Percentiles rank a stretch among this genome's conserved stretches.
These are phyloP conservation scores for Akanthomyces lecanii DNA, from an alignment of 2,329 filamentous ascomycete genomes.

Conservation along the genomic window DNA sequence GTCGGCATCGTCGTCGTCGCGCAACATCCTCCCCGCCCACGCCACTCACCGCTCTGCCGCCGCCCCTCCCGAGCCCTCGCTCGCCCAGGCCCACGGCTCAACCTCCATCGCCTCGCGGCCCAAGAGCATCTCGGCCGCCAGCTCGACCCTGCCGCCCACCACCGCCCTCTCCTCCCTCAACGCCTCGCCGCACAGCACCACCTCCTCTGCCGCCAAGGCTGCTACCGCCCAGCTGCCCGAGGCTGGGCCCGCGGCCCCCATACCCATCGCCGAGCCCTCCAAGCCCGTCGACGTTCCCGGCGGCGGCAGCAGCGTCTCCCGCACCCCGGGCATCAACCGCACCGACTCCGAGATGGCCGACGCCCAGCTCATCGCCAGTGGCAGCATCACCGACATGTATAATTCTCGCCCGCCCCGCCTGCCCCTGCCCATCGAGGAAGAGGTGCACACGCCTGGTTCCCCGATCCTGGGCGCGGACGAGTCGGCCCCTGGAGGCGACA, in stretches of 20 bases:
- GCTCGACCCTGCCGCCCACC: slow-evolving; percentile 38
- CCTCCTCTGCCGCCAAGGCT: slow-evolving; percentile 23
- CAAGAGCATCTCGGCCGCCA: slow-evolving; percentile 30
- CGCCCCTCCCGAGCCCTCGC: slow-evolving; percentile 58
- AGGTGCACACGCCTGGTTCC: slow-evolving; percentile 82
- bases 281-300: slow-evolving; percentile 57
- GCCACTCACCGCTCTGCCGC: slow-evolving; percentile 52
- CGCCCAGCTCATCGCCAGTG: slow-evolving; percentile 45
- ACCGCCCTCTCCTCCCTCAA: slow-evolving; percentile 44
- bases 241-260: slow-evolving; percentile 41
- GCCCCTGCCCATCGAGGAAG: slow-evolving; percentile 90
- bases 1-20: slow-evolving; percentile 31
- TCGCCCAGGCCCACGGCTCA: slow-evolving; percentile 56
- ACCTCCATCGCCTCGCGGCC: slow-evolving; percentile 44
- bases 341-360: slow-evolving; percentile 27
- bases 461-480: slow-evolving; percentile 76
- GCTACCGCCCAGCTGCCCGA: slow-evolving; percentile 41
- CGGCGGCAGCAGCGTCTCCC: slow-evolving; percentile 31
- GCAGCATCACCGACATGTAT: slow-evolving; percentile 61
- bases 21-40: slow-evolving; percentile 53
- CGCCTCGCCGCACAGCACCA: slow-evolving; percentile 41
- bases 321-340: slow-evolving; percentile 32
- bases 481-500: slow-evolving; percentile 47
- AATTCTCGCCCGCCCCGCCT: slow-evolving; percentile 75
- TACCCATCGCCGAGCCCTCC: slow-evolving; percentile 35